Base-by-base conservation (phyloP, 2,329 filamentous ascomycete species). In the Penicillium hordei region DNA sequence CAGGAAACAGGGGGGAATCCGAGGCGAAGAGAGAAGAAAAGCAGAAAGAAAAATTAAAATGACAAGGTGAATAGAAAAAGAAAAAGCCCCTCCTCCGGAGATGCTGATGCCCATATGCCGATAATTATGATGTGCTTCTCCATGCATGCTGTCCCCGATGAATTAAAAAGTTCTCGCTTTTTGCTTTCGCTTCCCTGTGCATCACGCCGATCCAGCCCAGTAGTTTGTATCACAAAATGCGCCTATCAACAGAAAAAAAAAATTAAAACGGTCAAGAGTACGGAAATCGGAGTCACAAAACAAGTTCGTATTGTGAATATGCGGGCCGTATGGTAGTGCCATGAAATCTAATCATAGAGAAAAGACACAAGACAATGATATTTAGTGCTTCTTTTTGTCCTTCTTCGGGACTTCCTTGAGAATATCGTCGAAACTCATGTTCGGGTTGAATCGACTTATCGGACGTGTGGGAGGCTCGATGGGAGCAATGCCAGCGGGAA, bases 361-460 rank as follows among this genome's bases (percentile, higher is more conserved):
- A 38, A 54, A 56, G 46, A 48, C 13, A 58, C 13, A 59, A 54
- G 25, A 13, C 8, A 15, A 44, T 43, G 31, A 17, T 27, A 38
- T 48, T 59, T 58, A 68, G 42, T 64, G 54, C 65, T 70, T 74
- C 67, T 75, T 73, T 64, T 76, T 75, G 49, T 65, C 67, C 55
- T 71, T 73, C 61, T 71, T 70, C 44, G 71, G 72, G 48, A 77
- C 72, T 45, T 74, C 73, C 57, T 72, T 75, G 49, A 81, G 64
- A 53, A 81, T 81, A 50, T 78, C 75, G 59, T 80, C 79, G 60
- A 81, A 81, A 52, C 77, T 81, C 71, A 80, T 76, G 51, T 76
- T 76, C 10, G 79, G 79, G 60, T 81, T 80, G 62, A 77, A 72
- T 23, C 72, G 70, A 50, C 72, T 76, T 10, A 72, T 66, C 2